Percentiles rank a stretch among this genome's conserved stretches.
Evolutionary conservation across 768 basidiomycete genomes (phyloP).

Genomic region (Paxillus involutus): DNA sequence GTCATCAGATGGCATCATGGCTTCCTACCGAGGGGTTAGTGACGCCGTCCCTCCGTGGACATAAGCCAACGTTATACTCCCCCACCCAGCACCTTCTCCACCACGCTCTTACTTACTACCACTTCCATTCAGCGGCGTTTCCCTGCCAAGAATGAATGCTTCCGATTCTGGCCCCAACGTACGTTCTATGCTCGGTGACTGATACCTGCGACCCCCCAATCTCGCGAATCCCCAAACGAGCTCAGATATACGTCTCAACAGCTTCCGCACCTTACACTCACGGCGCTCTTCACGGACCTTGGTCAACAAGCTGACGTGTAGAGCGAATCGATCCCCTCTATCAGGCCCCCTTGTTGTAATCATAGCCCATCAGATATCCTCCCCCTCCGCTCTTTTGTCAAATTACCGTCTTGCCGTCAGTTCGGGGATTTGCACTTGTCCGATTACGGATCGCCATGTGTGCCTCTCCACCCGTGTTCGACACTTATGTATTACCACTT

Average conservation of each 20-base stretch:
- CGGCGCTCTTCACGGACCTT: slow-evolving; percentile 24
- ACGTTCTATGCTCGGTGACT: background rate
- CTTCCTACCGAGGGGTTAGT: slow-evolving; percentile 14
- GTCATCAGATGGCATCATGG: background rate
- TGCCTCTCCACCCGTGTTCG: background rate
- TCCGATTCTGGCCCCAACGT: background rate
- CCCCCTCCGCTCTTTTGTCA: background rate
- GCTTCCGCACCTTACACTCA: background rate
- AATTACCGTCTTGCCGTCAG: background rate
- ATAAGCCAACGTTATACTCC: slow-evolving; percentile 16
- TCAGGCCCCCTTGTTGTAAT: background rate
- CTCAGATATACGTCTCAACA: background rate
- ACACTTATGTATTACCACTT: background rate
- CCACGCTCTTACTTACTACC: background rate
- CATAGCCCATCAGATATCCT: background rate
- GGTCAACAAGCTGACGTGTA: background rate
- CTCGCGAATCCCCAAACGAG: too few species aligned
- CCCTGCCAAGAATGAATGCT: background rate
- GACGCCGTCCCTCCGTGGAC: slow-evolving; percentile 24
- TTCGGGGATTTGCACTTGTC: slow-evolving; percentile 21
- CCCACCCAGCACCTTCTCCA: background rate
- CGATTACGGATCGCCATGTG: slow-evolving; percentile 25
- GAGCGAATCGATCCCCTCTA: background rate
- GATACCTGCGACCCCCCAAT: background rate
- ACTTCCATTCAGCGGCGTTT: background rate